Evolutionary conservation across 176 grass and related monocot genomes (phyloP), one percentile per base, ranked within the genome.

Genomic region (Alopecurus myosuroides): DNA sequence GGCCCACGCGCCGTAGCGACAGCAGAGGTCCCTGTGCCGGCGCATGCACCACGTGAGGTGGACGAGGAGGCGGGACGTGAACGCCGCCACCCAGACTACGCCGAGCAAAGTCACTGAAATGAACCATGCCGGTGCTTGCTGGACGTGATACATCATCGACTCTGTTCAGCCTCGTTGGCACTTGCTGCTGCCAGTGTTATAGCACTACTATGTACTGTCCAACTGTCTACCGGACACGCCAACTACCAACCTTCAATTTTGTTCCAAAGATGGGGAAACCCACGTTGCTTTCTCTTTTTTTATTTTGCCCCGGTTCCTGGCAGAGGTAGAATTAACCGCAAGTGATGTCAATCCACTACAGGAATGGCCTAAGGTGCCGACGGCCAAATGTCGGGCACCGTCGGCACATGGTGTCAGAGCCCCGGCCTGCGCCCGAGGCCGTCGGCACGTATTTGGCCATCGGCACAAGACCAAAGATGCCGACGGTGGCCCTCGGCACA

Each of bases 1-100:
- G 3, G 88, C 88, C 88, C 88, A 90, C 10, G 65, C 29, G 53
- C 88, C 84, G 55, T 90, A 90, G 20, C 3, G 0, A 1, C 82
- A 44, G 77, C 77, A 77, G 77, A 82, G 51, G 67, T 82, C 81
- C 51, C 10, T 73, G 68, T 50, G 51, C 0, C 35, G 66, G 68
- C 67, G 25, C 7, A 73, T 25, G 81, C 67, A 82, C 0, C 22
- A 51, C 0, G 36, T 4, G 11, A 82, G 50, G 51, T 60, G 69
- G 4, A 20, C 18, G 26, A 82, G 36, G 68, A 82, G 37, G 18
- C 23, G 81, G 26, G 41, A n/a, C 51, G 1, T 33, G 25, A 60
- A 1, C 36, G 4, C 68, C 39, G 26, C 77, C 1, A 82, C 36
- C 4, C 56, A 23, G 15, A 44, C 7, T 18, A 4, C 81, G 51